These are phyloP conservation scores for Chytriomyces confervae DNA, from an alignment of 192 early-diverging fungal genomes.

Conservation along the genomic window DNA sequence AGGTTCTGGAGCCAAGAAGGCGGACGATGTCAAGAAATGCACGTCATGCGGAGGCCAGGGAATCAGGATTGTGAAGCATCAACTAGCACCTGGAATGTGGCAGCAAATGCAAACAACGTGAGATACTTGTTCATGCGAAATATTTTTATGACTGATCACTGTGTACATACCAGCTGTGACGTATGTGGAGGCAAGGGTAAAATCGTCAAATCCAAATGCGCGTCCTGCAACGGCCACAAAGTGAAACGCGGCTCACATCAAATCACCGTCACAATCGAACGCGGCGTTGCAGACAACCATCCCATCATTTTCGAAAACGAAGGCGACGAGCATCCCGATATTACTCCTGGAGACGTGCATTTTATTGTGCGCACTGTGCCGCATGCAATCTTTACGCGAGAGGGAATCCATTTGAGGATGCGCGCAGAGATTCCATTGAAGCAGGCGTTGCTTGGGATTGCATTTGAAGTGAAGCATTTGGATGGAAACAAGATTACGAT, in stretches of 20 bases:
- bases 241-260: constrained; percentile 83
- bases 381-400: constrained; percentile 77
- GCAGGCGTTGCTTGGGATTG: constrained; percentile 83
- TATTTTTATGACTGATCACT: background rate
- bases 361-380: constrained; percentile 76
- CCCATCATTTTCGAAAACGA: constrained; percentile 83
- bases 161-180: constrained; percentile 67
- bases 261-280: constrained; percentile 78
- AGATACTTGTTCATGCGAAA: constrained; percentile 4
- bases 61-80: constrained; percentile 78
- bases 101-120: constrained; percentile 90
- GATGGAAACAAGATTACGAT: constrained; percentile 66
- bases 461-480: constrained; percentile 74
- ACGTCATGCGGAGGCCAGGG: constrained; percentile 78
- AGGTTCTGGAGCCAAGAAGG: constrained; percentile 86
- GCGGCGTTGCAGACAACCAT: constrained; percentile 80
- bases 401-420: constrained; percentile 78
- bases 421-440: constrained; percentile 78
- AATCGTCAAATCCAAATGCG: constrained; percentile 77
- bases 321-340: constrained; percentile 89
- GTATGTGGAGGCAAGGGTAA: constrained; percentile 90
- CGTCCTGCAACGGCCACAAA: constrained; percentile 84
- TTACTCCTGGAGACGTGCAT: constrained; percentile 82
- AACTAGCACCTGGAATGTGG: constrained; percentile 89
- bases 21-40: constrained; percentile 87